Percentiles rank a stretch among this genome's conserved stretches.
phyloP scores from a whole-genome alignment of 75 land plant species.

The Sequoiadendron giganteum region DNA sequence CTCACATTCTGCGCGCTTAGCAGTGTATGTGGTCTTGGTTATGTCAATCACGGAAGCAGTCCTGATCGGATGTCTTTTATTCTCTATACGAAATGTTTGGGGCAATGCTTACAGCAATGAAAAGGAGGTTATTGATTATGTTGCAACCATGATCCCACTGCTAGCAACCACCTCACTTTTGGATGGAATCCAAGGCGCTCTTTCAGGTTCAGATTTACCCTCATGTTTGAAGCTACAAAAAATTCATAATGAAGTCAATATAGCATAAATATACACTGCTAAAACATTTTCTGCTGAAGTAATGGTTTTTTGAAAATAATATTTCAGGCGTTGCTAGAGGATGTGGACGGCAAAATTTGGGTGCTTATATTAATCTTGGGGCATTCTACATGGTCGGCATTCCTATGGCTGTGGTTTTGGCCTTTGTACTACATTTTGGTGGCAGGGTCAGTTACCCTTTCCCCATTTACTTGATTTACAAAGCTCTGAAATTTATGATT shows the following conservation, averaged over 20 bases:
- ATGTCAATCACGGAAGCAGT: too few species aligned
- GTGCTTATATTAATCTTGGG: slow-evolving; percentile 69
- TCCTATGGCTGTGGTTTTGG: slow-evolving; percentile 36
- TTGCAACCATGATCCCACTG: slow-evolving; percentile 55
- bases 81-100: too few species aligned
- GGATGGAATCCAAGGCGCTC: slow-evolving; percentile 75
- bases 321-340: slow-evolving; percentile 73
- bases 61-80: too few species aligned
- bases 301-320: not conserved
- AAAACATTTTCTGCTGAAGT: not conserved
- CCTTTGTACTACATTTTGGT: too few species aligned
- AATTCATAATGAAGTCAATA: too few species aligned
- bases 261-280: too few species aligned
- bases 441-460: too few species aligned
- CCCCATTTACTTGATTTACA: not conserved
- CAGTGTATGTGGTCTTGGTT: too few species aligned
- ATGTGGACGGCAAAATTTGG: slow-evolving; percentile 75
- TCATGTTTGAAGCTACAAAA: not conserved
- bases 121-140: too few species aligned
- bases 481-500: too few species aligned
- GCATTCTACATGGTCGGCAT: slow-evolving; percentile 71
- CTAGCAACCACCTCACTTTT: slow-evolving; percentile 53
- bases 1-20: too few species aligned
- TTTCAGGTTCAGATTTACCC: slow-evolving; percentile 48
- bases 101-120: too few species aligned